Evolutionary conservation across 2,329 filamentous ascomycete species (phyloP), one percentile per base, ranked within the genome.

Genomic region (Curvularia sp.): DNA sequence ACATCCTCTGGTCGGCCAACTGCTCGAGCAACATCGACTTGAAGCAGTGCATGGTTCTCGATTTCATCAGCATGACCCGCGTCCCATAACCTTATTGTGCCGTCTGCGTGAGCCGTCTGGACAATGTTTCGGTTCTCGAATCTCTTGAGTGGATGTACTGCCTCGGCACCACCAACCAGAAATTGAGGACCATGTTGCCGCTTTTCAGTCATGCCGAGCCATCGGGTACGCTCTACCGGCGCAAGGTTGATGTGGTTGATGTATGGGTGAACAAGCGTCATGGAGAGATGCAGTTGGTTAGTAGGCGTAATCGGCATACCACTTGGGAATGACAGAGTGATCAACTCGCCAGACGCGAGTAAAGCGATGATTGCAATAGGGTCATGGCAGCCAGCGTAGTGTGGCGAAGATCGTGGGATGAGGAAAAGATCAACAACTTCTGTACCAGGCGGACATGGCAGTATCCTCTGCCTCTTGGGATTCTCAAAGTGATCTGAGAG

Each of bases 41-140:
- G 94, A 23, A 98, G 80, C 52, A 92, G 84, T 3, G 83, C 82
- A 12, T 87, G 84, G 69, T 98, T 98, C 76, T 99, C 95, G 49
- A 99, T 90, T 70, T 97, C 92, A 72, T 99, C 95, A 13, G 87
- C 91, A 70, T 96, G 91, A 0, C 95, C 95, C 19, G 89, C 87
- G 77, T 99, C 95, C 93, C 93, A 99, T 6, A 98, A 81, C 30
- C 93, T 85, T n/a, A 99, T 83, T 0, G 91, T 96, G 52, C 93
- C 92, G 77, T 99, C 95, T 3, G 89, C 92, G 75, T 99, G 94
- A 0, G 92, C 89, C 4, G 91, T 92, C 60, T 94, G 90, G 6
- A 97, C 84, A 43, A 98, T 86, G 56, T 93, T 96, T 47, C 95
- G 86, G 60, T 88, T 85, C 70, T 97, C 93, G 67, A 91, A 93